phyloP scores from a whole-genome alignment of 306 rosid genomes.

The Cicer yamashitae region DNA sequence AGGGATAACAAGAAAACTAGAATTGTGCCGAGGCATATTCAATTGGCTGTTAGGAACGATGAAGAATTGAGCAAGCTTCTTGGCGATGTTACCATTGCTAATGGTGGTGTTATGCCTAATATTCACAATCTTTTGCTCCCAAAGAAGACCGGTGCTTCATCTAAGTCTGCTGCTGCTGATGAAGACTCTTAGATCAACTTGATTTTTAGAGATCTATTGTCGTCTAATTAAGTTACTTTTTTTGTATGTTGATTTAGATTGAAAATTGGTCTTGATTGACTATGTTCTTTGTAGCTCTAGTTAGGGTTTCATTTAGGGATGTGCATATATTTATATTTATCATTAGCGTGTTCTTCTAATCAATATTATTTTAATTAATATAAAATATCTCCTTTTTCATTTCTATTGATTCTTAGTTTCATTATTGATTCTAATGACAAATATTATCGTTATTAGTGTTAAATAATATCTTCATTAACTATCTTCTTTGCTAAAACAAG shows the following conservation, averaged over 20 bases:
- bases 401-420: too few relatives aligned
- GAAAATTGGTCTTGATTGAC: not conserved
- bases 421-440: too few relatives aligned
- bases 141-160: conserved; percentile 74
- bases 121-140: conserved; percentile 91
- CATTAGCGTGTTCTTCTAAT: not conserved
- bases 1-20: conserved; percentile 94
- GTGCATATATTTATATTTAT: conserved; percentile 54
- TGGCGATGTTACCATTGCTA: conserved; percentile 90
- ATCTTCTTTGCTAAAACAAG: too few relatives aligned
- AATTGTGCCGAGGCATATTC: conserved; percentile 88
- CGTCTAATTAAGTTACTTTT: not conserved
- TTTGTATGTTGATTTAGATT: not conserved
- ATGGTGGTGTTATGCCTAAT: conserved; percentile 98
- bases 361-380: too few relatives aligned
- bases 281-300: conserved; percentile 40
- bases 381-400: too few relatives aligned
- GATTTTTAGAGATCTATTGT: not conserved
- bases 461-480: too few relatives aligned
- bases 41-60: conserved; percentile 79
- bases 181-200: conserved; percentile 60
- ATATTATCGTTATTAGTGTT: too few relatives aligned
- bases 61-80: conserved; percentile 93
- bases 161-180: conserved; percentile 70
- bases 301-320: conserved; percentile 51